These are phyloP conservation scores for Eimeria sp. DNA, from an alignment of 169 alveolate genomes.

Conservation along the genomic window DNA sequence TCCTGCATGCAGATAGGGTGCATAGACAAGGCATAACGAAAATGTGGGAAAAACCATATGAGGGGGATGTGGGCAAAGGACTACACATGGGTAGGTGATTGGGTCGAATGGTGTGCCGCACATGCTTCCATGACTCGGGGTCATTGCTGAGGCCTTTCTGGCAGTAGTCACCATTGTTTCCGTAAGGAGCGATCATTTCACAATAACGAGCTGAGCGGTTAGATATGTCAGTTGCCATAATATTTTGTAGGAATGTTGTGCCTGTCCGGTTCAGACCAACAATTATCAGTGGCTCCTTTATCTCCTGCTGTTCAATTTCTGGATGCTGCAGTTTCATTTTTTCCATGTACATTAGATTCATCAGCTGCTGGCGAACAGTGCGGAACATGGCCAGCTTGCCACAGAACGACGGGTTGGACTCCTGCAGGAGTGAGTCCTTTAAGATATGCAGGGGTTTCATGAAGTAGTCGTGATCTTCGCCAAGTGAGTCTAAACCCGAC, in stretches of 20 bases:
- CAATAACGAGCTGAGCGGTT: constrained; percentile 80
- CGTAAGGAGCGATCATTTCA: constrained; percentile 84
- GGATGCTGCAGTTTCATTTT: constrained; percentile 70
- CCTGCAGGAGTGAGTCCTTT: constrained; percentile 71
- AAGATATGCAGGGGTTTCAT: constrained; percentile 78
- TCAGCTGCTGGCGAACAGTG: constrained; percentile 80
- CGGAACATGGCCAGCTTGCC: constrained; percentile 82
- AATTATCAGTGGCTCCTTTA: constrained; percentile 76
- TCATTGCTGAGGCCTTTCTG: constrained; percentile 80
- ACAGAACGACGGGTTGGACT: constrained; percentile 75
- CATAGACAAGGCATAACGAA: neutral
- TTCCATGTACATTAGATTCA: constrained; percentile 80
- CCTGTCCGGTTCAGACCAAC: constrained; percentile 85
- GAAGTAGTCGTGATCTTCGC: constrained; percentile 75
- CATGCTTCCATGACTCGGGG: constrained; percentile 83
- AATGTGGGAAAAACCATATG: neutral
- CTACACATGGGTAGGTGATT: neutral
- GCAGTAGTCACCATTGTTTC: constrained; percentile 76
- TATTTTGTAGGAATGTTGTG: constrained; percentile 81
- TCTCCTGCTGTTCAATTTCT: constrained; percentile 66
- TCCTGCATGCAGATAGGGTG: constrained; percentile 15
- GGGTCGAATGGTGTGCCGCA: neutral
- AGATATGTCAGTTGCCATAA: constrained; percentile 78
- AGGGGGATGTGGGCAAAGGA: neutral
- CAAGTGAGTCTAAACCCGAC: constrained; percentile 69